Evolutionary conservation across 1,139 yeast species (phyloP).

Genomic region (Candida neerlandica): DNA sequence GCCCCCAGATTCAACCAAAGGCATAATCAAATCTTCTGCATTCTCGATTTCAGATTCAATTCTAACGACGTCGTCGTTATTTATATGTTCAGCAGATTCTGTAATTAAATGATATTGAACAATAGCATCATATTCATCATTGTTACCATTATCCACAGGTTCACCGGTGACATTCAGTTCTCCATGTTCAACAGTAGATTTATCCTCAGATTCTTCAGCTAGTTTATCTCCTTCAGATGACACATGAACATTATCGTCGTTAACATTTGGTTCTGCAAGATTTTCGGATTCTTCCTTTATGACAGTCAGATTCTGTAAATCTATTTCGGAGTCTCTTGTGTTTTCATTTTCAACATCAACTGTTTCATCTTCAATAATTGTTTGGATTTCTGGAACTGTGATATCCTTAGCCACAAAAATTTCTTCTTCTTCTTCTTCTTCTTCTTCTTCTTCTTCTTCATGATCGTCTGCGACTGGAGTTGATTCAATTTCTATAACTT

Average conservation of each 20-base stretch:
- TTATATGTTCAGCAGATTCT: slow-evolving; percentile 2
- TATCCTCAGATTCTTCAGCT: background rate
- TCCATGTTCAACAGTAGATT: slow-evolving; percentile 9
- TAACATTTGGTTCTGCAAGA: background rate
- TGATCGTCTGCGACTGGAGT: slow-evolving; percentile 34
- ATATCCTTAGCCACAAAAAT: background rate
- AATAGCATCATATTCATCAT: background rate
- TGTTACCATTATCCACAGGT: background rate
- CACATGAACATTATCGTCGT: background rate
- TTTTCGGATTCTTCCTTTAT: background rate
- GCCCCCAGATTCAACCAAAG: background rate
- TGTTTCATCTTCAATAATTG: slow-evolving; percentile 38
- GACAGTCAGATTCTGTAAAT: no score
- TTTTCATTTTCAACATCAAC: slow-evolving; percentile 24
- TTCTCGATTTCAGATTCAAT: slow-evolving; percentile 5
- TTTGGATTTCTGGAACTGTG: slow-evolving; percentile 5
- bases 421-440: slow-evolving; percentile 27
- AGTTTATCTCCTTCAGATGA: background rate
- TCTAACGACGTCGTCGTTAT: slow-evolving; percentile 12
- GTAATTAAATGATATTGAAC: background rate
- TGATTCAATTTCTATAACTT: slow-evolving; percentile 33
- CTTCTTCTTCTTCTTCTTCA: slow-evolving; percentile 27
- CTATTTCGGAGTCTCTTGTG: background rate
- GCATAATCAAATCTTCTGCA: background rate
- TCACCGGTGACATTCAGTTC: background rate